Evolutionary conservation across 2,329 filamentous ascomycete genomes (phyloP), one percentile per base, ranked within the genome.

Genomic region (Aspergillus puulaauensis): DNA sequence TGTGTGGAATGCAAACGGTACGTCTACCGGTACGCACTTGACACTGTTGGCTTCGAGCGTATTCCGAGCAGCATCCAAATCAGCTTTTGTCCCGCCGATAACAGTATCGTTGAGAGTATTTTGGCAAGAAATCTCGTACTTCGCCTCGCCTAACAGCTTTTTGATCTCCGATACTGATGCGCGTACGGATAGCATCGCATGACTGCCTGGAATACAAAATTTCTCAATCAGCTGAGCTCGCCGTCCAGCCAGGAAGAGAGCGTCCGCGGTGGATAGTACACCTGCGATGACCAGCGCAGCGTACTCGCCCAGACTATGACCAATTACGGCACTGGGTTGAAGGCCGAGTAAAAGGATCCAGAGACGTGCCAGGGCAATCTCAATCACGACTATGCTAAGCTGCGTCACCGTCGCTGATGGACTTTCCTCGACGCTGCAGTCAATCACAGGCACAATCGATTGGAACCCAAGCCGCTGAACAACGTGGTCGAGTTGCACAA

Each of bases 61-160:
- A 8, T 82, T 72, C 54, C 72, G 79, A 19, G 86, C 77, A 5
- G 77, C 77, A 58, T 83, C 79, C 50, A 90, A 84, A 58, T 88
- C 80, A 40, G 85, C 78, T 47, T 84, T 81, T 51, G 80, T 82
- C 11, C 83, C 76, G 61, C 84, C 85, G 19, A 95, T 79, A 1
- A 95, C 90, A 6, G 87, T 92, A 69, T 91, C 89, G 53, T 85
- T 80, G 0, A 87, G 86, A 0, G 88, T 86, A 65, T 96, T 96
- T 70, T 91, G 83, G 76, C 91, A 95, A 12, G 90, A 88, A 58
- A 86, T 75, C 65, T 84, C 81, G 43, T 76, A 66, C 23, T 54
- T 48, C 3, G 33, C 44, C 6, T 33, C 35, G 4, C 19, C 46
- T 9, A 23, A 2, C 4, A 31, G n/a, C 6, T 82, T 78, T 45